A percentile compares a stretch with the other conserved stretches of the same genome.
These are phyloP conservation scores for Pleoardoris graminearum DNA, from an alignment of 2,329 filamentous ascomycete genomes.

Conservation along the genomic window DNA sequence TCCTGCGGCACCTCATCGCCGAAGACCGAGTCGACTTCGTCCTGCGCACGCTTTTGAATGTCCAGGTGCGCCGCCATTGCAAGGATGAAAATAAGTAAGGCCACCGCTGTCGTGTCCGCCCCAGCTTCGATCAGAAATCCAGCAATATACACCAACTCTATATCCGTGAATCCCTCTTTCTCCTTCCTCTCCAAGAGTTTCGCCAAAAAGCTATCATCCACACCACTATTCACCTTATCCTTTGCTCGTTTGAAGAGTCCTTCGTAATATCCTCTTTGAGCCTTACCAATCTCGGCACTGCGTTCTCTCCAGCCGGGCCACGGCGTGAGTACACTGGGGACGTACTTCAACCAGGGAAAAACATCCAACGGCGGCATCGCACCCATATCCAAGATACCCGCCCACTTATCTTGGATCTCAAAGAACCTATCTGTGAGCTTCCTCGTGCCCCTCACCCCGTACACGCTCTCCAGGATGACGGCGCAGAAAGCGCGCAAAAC, in stretches of 20 bases:
- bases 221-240: conserved; percentile 10
- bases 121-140: conserved; percentile 20
- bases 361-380: conserved; percentile 10
- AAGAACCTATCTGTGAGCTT: conserved; percentile 9
- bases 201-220: conserved; percentile 7
- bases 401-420: conserved; percentile 13
- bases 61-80: conserved; percentile 9
- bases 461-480: conserved; percentile 15
- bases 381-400: conserved; percentile 8
- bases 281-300: conserved; percentile 7
- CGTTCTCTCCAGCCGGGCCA: conserved; percentile 16
- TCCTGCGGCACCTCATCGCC: conserved; percentile 20
- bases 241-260: conserved; percentile 12
- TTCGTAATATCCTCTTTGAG: conserved; percentile 8
- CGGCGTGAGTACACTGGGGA: conserved; percentile 14
- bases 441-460: conserved; percentile 12
- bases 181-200: conserved; percentile 7
- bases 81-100: conserved; percentile 7
- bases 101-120: conserved; percentile 37
- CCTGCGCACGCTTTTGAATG: conserved; percentile 34
- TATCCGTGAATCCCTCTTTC: conserved; percentile 14
- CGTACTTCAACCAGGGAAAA: conserved; percentile 14
- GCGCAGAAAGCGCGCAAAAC: conserved; percentile 12
- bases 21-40: conserved; percentile 37
- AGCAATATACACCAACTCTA: conserved; percentile 10